These are phyloP conservation scores for Kwoniella shandongensis DNA, from an alignment of 768 basidiomycete genomes.

Conservation along the genomic window DNA sequence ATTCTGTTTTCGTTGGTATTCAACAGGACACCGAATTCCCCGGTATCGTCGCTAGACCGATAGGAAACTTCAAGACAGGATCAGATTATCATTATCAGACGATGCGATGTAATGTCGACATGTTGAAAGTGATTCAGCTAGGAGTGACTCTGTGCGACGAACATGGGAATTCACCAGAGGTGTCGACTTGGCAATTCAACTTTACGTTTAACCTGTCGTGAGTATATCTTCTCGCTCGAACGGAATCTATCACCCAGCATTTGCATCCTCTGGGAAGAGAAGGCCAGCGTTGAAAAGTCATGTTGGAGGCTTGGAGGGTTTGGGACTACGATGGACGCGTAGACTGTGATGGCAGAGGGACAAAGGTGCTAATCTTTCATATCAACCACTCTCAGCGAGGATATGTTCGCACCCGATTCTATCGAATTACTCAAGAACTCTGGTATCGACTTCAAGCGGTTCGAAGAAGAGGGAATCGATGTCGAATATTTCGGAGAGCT, in stretches of 20 bases:
- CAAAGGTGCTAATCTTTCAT: not conserved
- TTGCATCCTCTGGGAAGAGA: no score
- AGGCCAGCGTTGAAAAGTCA: no score
- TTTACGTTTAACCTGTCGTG: constrained; percentile 88
- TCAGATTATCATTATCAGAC: constrained; percentile 99
- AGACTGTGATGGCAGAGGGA: no score
- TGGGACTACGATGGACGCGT: no score
- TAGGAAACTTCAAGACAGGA: constrained; percentile 92
- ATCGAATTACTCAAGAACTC: constrained; percentile 91
- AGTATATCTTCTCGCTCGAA: no score
- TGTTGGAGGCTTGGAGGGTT: no score
- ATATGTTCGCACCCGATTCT: constrained; percentile 98
- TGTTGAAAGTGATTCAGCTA: constrained; percentile 95
- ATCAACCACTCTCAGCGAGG: constrained; percentile 64
- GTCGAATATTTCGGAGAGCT: constrained; percentile 96
- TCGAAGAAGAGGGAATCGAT: constrained; percentile 85
- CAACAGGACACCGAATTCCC: constrained; percentile 96
- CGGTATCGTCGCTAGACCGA: constrained; percentile 94
- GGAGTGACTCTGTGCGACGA: constrained; percentile 93
- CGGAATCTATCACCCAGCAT: no score
- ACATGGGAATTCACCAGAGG: constrained; percentile 81
- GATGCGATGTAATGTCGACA: constrained; percentile 98
- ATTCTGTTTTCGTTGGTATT: not conserved
- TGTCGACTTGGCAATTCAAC: constrained; percentile 98
- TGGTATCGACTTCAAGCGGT: constrained; percentile 91